Conservation (phyloP, 129 eudicot species). For the Calendula officinalis region DNA sequence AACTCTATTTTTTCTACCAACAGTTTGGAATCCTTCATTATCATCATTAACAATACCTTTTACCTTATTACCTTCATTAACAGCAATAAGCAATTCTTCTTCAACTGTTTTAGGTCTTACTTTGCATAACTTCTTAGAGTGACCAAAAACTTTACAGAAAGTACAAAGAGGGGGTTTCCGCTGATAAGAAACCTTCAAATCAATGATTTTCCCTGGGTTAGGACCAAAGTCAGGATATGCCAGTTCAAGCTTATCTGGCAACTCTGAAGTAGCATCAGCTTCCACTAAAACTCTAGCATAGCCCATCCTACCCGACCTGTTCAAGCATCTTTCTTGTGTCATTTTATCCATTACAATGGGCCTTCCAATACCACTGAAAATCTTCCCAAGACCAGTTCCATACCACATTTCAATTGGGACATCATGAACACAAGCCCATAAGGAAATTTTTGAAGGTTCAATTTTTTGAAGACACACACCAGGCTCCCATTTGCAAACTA, state of each 20-base stretch:
- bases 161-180: background rate
- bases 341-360: background rate
- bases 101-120: background rate
- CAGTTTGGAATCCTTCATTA: too few species aligned
- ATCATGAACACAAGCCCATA: background rate
- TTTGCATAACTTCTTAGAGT: background rate
- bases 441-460: background rate
- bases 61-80: background rate
- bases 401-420: background rate
- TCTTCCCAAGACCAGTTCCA: background rate
- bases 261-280: background rate
- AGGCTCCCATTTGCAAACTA: background rate
- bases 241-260: background rate
- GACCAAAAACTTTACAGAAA: background rate
- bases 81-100: background rate
- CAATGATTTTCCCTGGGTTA: background rate
- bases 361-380: background rate
- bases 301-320: background rate
- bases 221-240: background rate
- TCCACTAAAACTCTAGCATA: background rate
- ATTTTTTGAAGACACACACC: background rate
- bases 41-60: too few species aligned
- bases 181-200: background rate
- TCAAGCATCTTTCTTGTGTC: background rate
- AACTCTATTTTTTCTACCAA: too few species aligned